Evolutionary conservation across 2,329 filamentous ascomycete species (phyloP), one percentile per base, ranked within the genome.

Genomic region (Fusarium metavorans): DNA sequence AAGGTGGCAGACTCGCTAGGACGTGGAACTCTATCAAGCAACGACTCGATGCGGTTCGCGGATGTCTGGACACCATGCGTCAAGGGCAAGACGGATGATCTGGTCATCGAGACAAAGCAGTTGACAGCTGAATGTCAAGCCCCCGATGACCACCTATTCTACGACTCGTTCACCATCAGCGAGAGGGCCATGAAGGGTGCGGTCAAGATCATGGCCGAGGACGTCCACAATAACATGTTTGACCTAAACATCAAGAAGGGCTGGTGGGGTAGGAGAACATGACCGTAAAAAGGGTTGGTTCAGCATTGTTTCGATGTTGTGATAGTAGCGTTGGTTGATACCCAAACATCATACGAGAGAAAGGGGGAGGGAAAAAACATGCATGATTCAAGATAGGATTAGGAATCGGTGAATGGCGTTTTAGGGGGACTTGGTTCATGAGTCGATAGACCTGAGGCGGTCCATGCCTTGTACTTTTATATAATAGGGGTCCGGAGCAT

Each of bases 101-200:
- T 73, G 14, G 59, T 67, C 2, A 58, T 76, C 9, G 66, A 77
- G 27, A 61, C 65, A 57, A 43, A 71, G 16, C 64, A 66, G 20
- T 48, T 67, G 7, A 27, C 25, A 8, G 52, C 54, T 20, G 70
- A 76, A 30, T 90, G 89, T 75, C 79, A 83, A 3, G 76, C 79
- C 4, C 86, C 86, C 2, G 80, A 86, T 16, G 81, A 86, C 14
- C 86, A 88, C 68, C 80, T 91, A 3, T 91, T 89, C 77, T 87
- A 85, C 78, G 87, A 88, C 58, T 81, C 83, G 0, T 89, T 89
- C 48, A 87, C 83, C 1, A 79, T 90, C 7, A 77, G 76, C 37
- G 80, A 82, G 65, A 77, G 80, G n/a, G 82, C 82, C 13, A 77
- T 76, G 25, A 69, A 76, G 56, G 73, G 73, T 8, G 67, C 80